Conservation (phyloP, 2,329 filamentous ascomycete genomes). For the Fonsecaea erecta region DNA sequence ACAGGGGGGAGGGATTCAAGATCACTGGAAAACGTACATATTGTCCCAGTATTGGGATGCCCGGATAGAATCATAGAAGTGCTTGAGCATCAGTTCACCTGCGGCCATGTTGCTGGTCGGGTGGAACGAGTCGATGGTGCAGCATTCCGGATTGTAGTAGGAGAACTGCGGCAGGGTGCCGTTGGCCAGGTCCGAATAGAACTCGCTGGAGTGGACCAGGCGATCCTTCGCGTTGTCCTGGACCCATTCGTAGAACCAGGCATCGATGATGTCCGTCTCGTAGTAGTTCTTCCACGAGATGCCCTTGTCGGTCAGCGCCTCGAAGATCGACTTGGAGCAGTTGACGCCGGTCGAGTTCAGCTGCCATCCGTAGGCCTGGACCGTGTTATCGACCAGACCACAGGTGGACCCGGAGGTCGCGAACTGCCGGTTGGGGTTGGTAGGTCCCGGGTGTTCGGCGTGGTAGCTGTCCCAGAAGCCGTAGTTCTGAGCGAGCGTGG, state of each 20-base stretch:
- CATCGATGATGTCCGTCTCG: slow-evolving; percentile 29
- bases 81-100: slow-evolving; percentile 30
- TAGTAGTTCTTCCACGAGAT: slow-evolving; percentile 33
- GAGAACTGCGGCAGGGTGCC: slow-evolving; percentile 72
- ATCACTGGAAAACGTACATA: slow-evolving; percentile 10
- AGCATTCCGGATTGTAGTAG: slow-evolving; percentile 51
- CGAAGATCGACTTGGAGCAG: slow-evolving; percentile 27
- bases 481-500: slow-evolving; percentile 26
- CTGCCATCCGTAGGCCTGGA: slow-evolving; percentile 25
- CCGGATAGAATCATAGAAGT: slow-evolving; percentile 26
- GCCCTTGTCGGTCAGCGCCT: slow-evolving; percentile 24
- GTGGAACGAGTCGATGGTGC: slow-evolving; percentile 32
- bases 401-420: slow-evolving; percentile 26
- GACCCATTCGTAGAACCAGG: slow-evolving; percentile 30
- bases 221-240: slow-evolving; percentile 29
- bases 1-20: no score
- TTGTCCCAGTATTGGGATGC: slow-evolving; percentile 29
- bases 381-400: slow-evolving; percentile 28
- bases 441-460: slow-evolving; percentile 29
- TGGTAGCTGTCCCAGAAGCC: slow-evolving; percentile 30
- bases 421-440: slow-evolving; percentile 28
- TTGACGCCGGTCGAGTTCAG: slow-evolving; percentile 23
- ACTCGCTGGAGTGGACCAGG: slow-evolving; percentile 46
- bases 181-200: slow-evolving; percentile 68
- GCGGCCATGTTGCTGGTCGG: slow-evolving; percentile 32